phyloP scores from a whole-genome alignment of 2,329 filamentous ascomycete genomes.

The Beauveria varroae region DNA sequence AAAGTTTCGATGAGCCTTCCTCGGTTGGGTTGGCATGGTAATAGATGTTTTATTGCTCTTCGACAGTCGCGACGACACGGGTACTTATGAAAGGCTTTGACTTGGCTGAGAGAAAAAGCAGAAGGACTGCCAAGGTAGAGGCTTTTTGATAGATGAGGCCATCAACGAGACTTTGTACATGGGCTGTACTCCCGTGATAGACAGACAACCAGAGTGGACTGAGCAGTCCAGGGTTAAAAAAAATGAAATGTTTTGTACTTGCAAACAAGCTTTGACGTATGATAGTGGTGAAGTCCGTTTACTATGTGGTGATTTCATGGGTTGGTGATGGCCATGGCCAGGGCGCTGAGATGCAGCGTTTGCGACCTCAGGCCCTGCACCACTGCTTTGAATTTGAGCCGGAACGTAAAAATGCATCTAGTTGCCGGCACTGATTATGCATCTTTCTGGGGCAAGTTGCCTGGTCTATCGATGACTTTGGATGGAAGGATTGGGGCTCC shows the following conservation, averaged over 20 bases:
- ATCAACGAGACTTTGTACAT: slow-evolving; percentile 17
- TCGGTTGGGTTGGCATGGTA: slow-evolving; percentile 26
- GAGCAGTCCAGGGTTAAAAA: slow-evolving; percentile 23
- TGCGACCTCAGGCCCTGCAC: too few relatives aligned
- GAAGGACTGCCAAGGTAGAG: slow-evolving; percentile 18
- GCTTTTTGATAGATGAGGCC: slow-evolving; percentile 19
- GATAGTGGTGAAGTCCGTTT: background rate
- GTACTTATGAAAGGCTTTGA: slow-evolving; percentile 17
- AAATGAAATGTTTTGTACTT: slow-evolving; percentile 21
- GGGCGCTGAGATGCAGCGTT: too few relatives aligned
- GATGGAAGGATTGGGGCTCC: background rate
- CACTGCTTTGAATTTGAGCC: background rate
- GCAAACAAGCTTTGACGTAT: background rate
- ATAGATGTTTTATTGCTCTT: slow-evolving; percentile 20
- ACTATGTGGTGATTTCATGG: background rate
- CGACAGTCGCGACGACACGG: slow-evolving; percentile 18
- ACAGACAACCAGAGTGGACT: slow-evolving; percentile 25
- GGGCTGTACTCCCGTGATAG: slow-evolving; percentile 24
- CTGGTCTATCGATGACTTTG: background rate
- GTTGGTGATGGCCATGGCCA: too few relatives aligned
- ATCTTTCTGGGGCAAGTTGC: background rate
- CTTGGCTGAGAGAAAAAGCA: slow-evolving; percentile 24
- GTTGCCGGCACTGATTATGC: background rate
- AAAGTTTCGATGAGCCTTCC: slow-evolving; percentile 27
- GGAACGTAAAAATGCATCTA: background rate